Evolutionary conservation across 108 stramenopile species (phyloP), one percentile per base, ranked within the genome.

Genomic region (Mayamaea pseudoterrestris): DNA sequence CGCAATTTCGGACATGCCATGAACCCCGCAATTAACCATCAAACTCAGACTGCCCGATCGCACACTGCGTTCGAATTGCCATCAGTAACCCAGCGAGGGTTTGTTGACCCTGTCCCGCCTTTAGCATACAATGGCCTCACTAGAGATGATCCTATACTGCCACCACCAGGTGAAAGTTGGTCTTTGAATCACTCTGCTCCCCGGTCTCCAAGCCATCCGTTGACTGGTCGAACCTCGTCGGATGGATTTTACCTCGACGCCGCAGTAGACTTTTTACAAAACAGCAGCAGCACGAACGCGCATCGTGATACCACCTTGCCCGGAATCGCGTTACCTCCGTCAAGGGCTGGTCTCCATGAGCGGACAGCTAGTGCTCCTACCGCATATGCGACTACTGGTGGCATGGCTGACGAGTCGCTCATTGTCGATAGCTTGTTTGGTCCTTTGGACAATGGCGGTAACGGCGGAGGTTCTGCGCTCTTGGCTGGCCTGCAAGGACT

Each of bases 351-450:
- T 2, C 29, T 22, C 14, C 21, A 24, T 24, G 3, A 25, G 2
- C 42, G 27, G 13, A 39, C 47, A 16, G 30, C 27, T 27, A 25
- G 24, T 41, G 47, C 27, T 31, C 21, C 43, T 17, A 5, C 22
- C 18, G 22, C 49, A 36, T 1, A 21, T 9, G 17, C 12, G 6
- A 35, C 8, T 31, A 20, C 51, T n/a, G 16, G 26, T 16, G 50
- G 35, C 2, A 41, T 42, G 18, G 65, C 62, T n/a, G n/a, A n/a
- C 17, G 71, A 73, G 41, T 61, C 72, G 2, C 32, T 39, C 5
- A 55, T 73, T 27, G 47, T 73, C 14, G 72, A 73, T 46, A 73
- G 55, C 30, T 44, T 73, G 5, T 73, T 73, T 41, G 72, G 57
- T 2, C 56, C 54, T 11, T 1, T 44, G 23, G 21, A 32, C 29